Conservation (phyloP, 768 basidiomycete genomes). For the Tylopilus rubrobrunneus region DNA sequence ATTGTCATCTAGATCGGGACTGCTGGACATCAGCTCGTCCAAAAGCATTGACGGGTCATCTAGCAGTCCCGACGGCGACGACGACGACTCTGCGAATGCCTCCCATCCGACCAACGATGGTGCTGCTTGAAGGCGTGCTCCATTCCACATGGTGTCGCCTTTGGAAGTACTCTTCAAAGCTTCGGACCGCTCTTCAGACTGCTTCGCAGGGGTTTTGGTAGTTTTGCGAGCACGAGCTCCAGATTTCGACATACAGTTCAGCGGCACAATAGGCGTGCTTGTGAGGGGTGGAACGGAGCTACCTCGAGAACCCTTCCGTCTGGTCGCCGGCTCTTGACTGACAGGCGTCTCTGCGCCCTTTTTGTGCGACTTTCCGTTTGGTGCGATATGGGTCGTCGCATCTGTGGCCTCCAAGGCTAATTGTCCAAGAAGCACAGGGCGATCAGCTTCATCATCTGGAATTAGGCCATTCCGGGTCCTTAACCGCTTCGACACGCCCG, state of each 20-base stretch:
- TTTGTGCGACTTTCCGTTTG: constrained; percentile 16
- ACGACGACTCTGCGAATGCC: constrained; percentile 22
- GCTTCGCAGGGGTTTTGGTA: constrained; percentile 13
- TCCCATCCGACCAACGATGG: constrained; percentile 28
- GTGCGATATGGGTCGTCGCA: constrained; percentile 19
- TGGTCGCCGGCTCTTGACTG: constrained; percentile 21
- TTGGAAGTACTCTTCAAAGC: not conserved
- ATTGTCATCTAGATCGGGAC: constrained; percentile 15
- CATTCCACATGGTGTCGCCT: not conserved
- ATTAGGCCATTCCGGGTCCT: constrained; percentile 38
- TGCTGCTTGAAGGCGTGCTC: not conserved
- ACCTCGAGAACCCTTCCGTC: constrained; percentile 19
- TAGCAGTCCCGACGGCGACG: constrained; percentile 25
- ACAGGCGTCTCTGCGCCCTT: constrained; percentile 14
- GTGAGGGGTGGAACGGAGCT: constrained; percentile 4
- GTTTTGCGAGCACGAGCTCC: not conserved
- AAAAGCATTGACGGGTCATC: constrained; percentile 24
- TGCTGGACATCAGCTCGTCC: constrained; percentile 36
- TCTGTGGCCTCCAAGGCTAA: constrained; percentile 15
- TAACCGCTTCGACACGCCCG: constrained; percentile 39
- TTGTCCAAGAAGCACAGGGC: constrained; percentile 22
- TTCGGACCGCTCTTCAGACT: not conserved
- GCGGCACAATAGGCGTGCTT: constrained; percentile 5
- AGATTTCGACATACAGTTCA: constrained; percentile 2
- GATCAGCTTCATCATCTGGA: constrained; percentile 22